Base-by-base conservation (phyloP, 352 stramenopile species). In the Aphanomyces euteiches region DNA sequence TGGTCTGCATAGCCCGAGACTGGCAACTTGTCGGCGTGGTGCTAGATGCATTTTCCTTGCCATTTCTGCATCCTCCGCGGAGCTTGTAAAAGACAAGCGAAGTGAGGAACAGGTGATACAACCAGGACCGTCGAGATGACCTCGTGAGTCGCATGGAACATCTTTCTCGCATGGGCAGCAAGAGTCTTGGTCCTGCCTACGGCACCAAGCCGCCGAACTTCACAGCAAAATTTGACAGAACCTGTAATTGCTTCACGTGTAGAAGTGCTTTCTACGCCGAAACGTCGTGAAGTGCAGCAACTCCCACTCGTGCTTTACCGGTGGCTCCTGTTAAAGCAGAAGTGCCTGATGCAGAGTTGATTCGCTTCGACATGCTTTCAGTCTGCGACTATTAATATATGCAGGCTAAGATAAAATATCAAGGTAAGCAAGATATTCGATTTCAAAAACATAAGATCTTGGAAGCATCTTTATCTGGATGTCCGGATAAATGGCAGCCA, bases 71-170 rank as follows among this genome's bases (percentile, higher is more conserved):
- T 90, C 79, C 40, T 74, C 84, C 10, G 21, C 90, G 7, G 85
- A 90, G 71, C 75, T 93, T 17, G 74, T 92, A 6, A 92, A 90
- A 60, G 78, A 92, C 5, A 91, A 92, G 74, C 50, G 39, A 71
- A 19, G 50, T 54, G 15, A 47, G 48, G 5, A 53, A 37, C 38
- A 15, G 39, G n/a, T 5, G 47, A 17, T n/a, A 61, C 8, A 75
- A 78, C 8, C 66, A 64, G 4, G 80, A 87, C 65, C 19, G 43
- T 12, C 54, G 21, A n/a, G 81, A 87, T 4, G 78, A 90, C 1
- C 60, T 93, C 19, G 75, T 93, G 21, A 78, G 86, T 57, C 83
- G 85, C 45, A 93, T 93, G 85, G 85, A 83, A 2, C 80, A 69
- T 48, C 74, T 93, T 21, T 93, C 85, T 28, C 76, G 77, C 3